Evolutionary conservation across 495 filamentous ascomycete genomes (phyloP), one percentile per base, ranked within the genome.

Genomic region (Chaetomium tenue): DNA sequence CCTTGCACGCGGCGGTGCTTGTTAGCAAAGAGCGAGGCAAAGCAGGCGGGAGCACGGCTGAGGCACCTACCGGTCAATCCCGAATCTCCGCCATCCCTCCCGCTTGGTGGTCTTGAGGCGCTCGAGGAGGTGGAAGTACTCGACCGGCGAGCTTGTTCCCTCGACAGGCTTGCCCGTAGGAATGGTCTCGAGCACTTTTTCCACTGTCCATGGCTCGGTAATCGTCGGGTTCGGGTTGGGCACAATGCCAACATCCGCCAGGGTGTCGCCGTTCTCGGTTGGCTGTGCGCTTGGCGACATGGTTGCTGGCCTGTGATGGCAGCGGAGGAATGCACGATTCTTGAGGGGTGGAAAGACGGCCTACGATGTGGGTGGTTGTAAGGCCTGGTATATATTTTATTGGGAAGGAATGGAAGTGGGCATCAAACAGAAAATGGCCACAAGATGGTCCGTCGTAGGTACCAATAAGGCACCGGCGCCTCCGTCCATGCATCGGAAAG

Each of bases 61-160:
- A 11, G 76, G 77, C 20, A 23, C 16, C 57, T 70, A 83, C 82
- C 83, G 70, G 47, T 84, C 70, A 72, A 98, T 91, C 51, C 84
- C 86, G 72, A 97, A 95, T 40, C 93, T 87, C 64, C 88, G 87
- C 94, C 94, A 98, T 58, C 94, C 94, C 78, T 97, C 95, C 65
- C 94, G 89, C 72, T 93, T 93, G 61, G 87, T 95, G 16, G 92
- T 96, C 85, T 98, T 98, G 15, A 98, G 83, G 39, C 89, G 89
- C 78, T 93, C 89, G 54, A 98, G 84, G 63, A 97, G 78, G 78
- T 98, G 94, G 71, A 98, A 91, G 82, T 97, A 98, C 46, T 91
- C 87, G 53, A 98, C 70, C 1, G 93, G 92, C 0, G 92, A 92
- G 55, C 76, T 76, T 20, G 91, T 81, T 66, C 86, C 81, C 64